phyloP scores from a whole-genome alignment of 139 green algal genomes.

The Haematococcus lacustris region DNA sequence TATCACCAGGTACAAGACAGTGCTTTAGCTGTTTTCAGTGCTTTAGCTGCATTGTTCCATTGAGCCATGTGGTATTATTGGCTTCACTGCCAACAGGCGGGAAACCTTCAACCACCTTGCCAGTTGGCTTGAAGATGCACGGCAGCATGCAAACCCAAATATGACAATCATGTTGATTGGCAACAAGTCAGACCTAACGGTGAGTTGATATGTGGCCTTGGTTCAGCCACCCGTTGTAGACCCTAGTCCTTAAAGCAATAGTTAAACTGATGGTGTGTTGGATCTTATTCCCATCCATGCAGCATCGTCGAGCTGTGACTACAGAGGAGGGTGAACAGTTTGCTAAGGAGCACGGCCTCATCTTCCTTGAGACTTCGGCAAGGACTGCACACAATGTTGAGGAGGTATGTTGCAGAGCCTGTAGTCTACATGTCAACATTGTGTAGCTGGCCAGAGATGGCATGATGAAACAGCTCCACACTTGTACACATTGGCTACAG shows the following conservation, averaged over 20 bases:
- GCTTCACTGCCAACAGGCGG: slow-evolving; percentile 66
- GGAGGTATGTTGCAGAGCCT: slow-evolving; percentile 48
- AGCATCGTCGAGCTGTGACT: slow-evolving; percentile 85
- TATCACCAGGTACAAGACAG: slow-evolving; percentile 82
- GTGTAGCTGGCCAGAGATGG: too few relatives aligned
- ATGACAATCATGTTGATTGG: slow-evolving; percentile 99
- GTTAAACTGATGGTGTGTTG: too few relatives aligned
- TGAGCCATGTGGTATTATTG: background rate
- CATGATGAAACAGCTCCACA: too few relatives aligned
- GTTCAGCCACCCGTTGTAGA: too few relatives aligned
- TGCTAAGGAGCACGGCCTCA: slow-evolving; percentile 94
- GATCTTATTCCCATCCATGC: too few relatives aligned
- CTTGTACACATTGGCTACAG: slow-evolving; percentile 32
- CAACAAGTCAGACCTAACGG: slow-evolving; percentile 94
- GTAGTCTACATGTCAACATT: too few relatives aligned
- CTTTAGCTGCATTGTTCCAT: background rate
- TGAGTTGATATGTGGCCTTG: too few relatives aligned
- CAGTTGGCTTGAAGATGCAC: slow-evolving; percentile 95
- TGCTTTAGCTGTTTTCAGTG: too few relatives aligned
- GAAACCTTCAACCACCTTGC: slow-evolving; percentile 98
- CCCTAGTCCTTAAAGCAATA: too few relatives aligned
- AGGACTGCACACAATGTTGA: slow-evolving; percentile 98
- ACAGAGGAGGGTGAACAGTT: slow-evolving; percentile 97
- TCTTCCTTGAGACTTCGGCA: slow-evolving; percentile 98
- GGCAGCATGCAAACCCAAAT: slow-evolving; percentile 98